Percentiles rank a stretch among this genome's conserved stretches.
Evolutionary conservation across 305 asterid species (phyloP).

Genomic region (Fraxinus ornus): DNA sequence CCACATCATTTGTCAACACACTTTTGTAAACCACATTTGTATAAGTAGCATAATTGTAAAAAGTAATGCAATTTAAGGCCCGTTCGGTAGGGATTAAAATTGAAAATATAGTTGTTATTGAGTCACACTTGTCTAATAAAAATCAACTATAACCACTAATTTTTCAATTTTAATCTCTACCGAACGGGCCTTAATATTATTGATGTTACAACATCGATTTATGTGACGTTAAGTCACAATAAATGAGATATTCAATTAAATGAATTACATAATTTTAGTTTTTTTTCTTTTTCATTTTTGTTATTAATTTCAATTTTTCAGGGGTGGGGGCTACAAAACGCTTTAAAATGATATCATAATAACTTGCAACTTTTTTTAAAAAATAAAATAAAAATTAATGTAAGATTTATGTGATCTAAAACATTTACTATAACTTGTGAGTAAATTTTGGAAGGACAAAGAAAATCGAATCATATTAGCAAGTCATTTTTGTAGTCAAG

Average conservation of each 20-base stretch:
- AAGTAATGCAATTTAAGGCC: background rate
- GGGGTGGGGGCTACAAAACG: background rate
- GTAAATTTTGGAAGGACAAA: background rate
- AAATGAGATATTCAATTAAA: background rate
- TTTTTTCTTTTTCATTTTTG: background rate
- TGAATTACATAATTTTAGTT: background rate
- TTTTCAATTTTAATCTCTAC: too few relatives aligned
- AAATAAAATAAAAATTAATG: background rate
- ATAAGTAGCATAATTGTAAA: background rate
- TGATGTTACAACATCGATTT: background rate
- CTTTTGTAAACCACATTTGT: too few relatives aligned
- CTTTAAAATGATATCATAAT: background rate
- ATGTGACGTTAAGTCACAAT: background rate
- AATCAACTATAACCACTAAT: too few relatives aligned
- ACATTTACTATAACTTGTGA: background rate
- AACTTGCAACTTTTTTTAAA: background rate
- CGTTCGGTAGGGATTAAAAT: too few relatives aligned
- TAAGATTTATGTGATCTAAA: background rate
- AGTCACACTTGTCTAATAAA: too few relatives aligned
- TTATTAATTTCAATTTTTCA: background rate
- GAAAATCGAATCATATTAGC: background rate
- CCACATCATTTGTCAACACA: too few relatives aligned
- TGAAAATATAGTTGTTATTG: too few relatives aligned
- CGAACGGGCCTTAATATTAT: too few relatives aligned
- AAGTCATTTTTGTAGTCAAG: background rate